Evolutionary conservation across 257 asterid genomes (phyloP), one percentile per base, ranked within the genome.

Genomic region (Forsythia viridissima): DNA sequence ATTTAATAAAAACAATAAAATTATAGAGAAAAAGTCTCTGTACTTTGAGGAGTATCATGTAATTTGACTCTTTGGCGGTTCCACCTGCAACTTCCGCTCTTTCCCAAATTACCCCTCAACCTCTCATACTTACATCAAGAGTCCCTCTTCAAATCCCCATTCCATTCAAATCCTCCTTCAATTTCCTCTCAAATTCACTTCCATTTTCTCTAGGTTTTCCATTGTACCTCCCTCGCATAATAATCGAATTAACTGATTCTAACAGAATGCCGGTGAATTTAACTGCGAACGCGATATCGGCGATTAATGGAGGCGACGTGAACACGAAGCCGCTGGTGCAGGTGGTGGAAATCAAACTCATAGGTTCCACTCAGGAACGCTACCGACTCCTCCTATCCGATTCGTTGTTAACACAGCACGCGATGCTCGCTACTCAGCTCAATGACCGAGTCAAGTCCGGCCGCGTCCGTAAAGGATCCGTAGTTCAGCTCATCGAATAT

Each of bases 351-450:
- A 30, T 30, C 34, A 30, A 30, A 1, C 34, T 30, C 34, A 30
- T 30, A 30, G 91, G 91, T 74, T 39, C 88, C 79, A 83, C 90
- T 75, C 94, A 93, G 84, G 96, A 93, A 80, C 93, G 99, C 13
- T 93, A 81, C 87, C 91, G 94, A 78, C 80, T 95, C 61, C 78
- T 90, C 77, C 73, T 93, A 80, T 93, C 97, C 46, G 98, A 95
- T 74, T 92, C 98, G 30, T 86, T 80, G 61, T 76, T 82, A 3
- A 76, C 97, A 82, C 96, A 93, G 80, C 92, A 92, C 52, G 99
- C 97, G 37, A 91, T 93, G 97, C 90, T 95, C 63, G 96, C 98
- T 3, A 86, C 97, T 85, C 99, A 95, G 92, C 97, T 95, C 74
- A 93, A 93, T 57, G 94, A 87, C 74, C 86, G 87, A 36, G 91